Conservation (phyloP, 1,139 yeast species). For the Pneumocystis murina region DNA sequence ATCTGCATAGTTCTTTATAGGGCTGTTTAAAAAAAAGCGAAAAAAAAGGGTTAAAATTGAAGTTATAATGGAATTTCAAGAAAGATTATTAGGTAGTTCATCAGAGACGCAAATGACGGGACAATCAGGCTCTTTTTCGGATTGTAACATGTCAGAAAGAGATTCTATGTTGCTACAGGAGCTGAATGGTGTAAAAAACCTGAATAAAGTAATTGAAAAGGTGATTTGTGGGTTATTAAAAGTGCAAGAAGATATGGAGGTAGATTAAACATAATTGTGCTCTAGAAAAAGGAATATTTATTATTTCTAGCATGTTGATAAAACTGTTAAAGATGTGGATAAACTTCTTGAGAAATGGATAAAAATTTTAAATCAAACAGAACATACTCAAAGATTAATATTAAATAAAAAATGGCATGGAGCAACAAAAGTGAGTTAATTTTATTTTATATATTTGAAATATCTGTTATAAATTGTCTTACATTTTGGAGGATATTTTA, state of each 20-base stretch:
- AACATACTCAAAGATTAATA: conserved; percentile 23
- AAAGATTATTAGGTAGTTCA: background rate
- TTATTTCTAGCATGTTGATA: conserved; percentile 14
- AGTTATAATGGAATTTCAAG: background rate
- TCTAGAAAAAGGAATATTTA: background rate
- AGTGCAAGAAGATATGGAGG: background rate
- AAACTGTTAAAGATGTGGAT: conserved; percentile 22
- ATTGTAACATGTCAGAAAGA: background rate
- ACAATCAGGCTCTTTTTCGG: background rate
- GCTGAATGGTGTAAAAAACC: background rate
- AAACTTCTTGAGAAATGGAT: conserved; percentile 24
- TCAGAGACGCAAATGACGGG: background rate
- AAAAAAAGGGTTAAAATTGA: background rate
- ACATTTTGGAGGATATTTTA: background rate
- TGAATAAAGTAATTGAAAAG: background rate
- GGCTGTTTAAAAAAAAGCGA: background rate
- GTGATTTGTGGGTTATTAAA: background rate
- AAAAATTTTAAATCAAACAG: conserved; percentile 24
- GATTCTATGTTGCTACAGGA: background rate
- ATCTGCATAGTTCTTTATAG: background rate
- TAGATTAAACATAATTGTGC: background rate
- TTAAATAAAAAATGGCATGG: conserved; percentile 24
- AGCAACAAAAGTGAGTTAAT: background rate
- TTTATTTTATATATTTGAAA: background rate
- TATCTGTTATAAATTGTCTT: background rate